Percentiles rank a stretch among this genome's conserved stretches.
These are phyloP conservation scores for Acacia confusa DNA, from an alignment of 306 rosid genomes.

Conservation along the genomic window DNA sequence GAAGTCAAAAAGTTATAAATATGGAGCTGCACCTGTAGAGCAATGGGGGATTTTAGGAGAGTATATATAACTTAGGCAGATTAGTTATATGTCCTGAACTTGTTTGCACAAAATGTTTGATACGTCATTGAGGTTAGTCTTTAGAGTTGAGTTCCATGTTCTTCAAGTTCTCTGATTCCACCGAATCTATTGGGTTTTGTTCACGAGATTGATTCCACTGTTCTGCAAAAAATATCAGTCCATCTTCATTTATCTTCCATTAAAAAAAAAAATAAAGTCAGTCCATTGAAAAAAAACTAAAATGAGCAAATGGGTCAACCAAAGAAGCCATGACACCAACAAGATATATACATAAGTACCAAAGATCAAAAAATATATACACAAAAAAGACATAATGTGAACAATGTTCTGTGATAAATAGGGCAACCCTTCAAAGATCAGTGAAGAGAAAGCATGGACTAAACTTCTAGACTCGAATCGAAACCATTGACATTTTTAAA, in stretches of 20 bases:
- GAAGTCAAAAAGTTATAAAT: slow-evolving; percentile 36
- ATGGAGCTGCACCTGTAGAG: slow-evolving; percentile 39
- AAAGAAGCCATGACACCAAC: not conserved
- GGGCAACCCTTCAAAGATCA: not conserved
- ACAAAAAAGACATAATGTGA: too few species aligned
- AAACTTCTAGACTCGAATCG: not conserved
- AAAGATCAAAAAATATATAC: too few species aligned
- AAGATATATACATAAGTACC: not conserved
- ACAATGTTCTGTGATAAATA: too few species aligned
- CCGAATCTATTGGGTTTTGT: not conserved
- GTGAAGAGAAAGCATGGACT: not conserved
- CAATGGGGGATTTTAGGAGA: slow-evolving; percentile 30
- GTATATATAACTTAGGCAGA: slow-evolving; percentile 28
- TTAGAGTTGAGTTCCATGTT: not conserved
- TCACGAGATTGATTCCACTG: too few species aligned
- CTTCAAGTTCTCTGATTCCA: not conserved
- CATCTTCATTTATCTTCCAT: too few species aligned
- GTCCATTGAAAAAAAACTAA: too few species aligned
- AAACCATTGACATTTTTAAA: too few species aligned
- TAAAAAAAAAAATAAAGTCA: too few species aligned
- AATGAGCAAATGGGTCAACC: not conserved
- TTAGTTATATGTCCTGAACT: slow-evolving; percentile 16
- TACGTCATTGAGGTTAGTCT: not conserved
- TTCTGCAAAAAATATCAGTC: too few species aligned
- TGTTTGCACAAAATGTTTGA: not conserved